phyloP scores from a whole-genome alignment of 345 rosid genomes.

The Eucalyptus marginata region DNA sequence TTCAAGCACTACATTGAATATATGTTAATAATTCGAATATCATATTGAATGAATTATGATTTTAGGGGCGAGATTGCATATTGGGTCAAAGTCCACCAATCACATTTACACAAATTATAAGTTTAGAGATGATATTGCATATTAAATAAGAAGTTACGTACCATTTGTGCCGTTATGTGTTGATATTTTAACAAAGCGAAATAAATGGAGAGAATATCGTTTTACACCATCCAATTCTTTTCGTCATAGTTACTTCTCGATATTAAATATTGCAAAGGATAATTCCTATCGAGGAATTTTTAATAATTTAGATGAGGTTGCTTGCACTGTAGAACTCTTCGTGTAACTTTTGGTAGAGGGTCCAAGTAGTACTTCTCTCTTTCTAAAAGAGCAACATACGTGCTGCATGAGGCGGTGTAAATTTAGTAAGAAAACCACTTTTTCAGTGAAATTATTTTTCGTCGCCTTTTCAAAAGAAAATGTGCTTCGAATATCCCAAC shows the following conservation, averaged over 20 bases:
- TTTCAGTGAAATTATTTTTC: background rate
- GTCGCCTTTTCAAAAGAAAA: background rate
- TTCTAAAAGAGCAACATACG: background rate
- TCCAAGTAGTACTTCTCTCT: background rate
- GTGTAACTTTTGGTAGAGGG: background rate
- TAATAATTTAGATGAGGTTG: background rate
- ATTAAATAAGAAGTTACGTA: background rate
- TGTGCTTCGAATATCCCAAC: background rate
- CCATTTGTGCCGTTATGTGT: accelerated
- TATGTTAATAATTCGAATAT: accelerated
- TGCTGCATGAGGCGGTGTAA: background rate
- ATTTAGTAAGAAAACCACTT: background rate
- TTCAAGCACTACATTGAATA: no score
- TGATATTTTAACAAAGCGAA: background rate
- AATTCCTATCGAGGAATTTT: background rate
- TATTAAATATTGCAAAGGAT: background rate
- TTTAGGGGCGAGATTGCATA: no score
- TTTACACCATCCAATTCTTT: background rate
- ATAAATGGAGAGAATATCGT: background rate
- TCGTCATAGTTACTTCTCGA: background rate
- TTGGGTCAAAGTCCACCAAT: accelerated
- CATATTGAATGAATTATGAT: background rate
- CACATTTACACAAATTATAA: background rate
- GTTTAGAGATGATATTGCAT: accelerated
- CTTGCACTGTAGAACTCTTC: background rate